Percentiles rank a stretch among this genome's conserved stretches.
Evolutionary conservation across 495 filamentous ascomycete genomes (phyloP).

Genomic region (Choiromyces venosus): DNA sequence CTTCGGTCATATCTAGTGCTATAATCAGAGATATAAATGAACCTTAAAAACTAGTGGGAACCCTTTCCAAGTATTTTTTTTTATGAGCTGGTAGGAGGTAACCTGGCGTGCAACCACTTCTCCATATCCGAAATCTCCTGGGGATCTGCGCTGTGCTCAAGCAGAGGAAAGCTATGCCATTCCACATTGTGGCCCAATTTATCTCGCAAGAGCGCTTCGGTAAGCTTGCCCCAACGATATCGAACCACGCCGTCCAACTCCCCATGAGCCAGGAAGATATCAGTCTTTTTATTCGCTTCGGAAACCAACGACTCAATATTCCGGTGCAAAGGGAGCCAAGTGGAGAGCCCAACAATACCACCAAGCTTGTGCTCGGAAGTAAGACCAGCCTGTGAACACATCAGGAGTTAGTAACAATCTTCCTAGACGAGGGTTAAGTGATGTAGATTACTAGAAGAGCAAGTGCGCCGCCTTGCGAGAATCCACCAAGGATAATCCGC

Average conservation of each 20-base stretch:
- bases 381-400: slow-evolving; percentile 54
- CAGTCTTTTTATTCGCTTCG: slow-evolving; percentile 66
- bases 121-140: slow-evolving; percentile 82
- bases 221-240: slow-evolving; percentile 60
- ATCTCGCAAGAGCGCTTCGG: slow-evolving; percentile 57
- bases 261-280: slow-evolving; percentile 85
- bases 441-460: slow-evolving; percentile 45
- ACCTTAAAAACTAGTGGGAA: neutral
- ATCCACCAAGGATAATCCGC: slow-evolving; percentile 74
- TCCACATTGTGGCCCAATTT: slow-evolving; percentile 61
- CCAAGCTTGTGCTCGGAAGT: slow-evolving; percentile 70
- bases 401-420: slow-evolving; percentile 51
- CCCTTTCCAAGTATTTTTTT: neutral
- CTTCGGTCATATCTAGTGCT: neutral
- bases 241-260: slow-evolving; percentile 65
- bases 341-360: slow-evolving; percentile 80
- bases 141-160: slow-evolving; percentile 70
- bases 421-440: slow-evolving; percentile 57
- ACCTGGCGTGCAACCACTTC: slow-evolving; percentile 58
- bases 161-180: slow-evolving; percentile 67
- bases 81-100: slow-evolving; percentile 48
- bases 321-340: slow-evolving; percentile 68
- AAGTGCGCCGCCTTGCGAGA: slow-evolving; percentile 55
- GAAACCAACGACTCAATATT: slow-evolving; percentile 63
- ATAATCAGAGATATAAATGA: neutral